Conservation (phyloP, 208 protist species). For the Tritrichomonas musculus region DNA sequence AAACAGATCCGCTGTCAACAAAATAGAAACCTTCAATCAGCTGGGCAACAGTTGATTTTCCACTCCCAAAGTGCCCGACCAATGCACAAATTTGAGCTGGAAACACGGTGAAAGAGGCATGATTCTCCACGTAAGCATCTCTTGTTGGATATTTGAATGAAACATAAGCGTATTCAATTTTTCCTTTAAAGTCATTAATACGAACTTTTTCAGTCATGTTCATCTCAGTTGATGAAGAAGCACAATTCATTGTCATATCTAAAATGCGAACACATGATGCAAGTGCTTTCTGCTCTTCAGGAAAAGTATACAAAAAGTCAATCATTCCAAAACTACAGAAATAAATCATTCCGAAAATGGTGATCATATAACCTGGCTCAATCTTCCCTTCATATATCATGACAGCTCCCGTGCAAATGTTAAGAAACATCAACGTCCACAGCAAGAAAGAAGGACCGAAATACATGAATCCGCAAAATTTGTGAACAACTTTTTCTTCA, state of each 20-base stretch:
- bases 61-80: slow-evolving; percentile 35
- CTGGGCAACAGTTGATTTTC: slow-evolving; percentile 43
- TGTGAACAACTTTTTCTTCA: no score
- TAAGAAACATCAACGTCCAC: no score
- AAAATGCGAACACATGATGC: background rate
- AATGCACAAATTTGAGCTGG: slow-evolving; percentile 42
- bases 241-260: background rate
- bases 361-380: background rate
- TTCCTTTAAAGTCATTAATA: background rate
- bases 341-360: background rate
- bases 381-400: no score
- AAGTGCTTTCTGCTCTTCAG: background rate
- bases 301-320: background rate
- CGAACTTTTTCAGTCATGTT: background rate
- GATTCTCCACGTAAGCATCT: background rate
- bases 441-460: no score
- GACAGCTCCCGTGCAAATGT: no score
- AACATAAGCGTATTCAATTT: slow-evolving; percentile 10
- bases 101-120: slow-evolving; percentile 35
- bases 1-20: slow-evolving; percentile 67
- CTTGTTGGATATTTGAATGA: slow-evolving; percentile 8
- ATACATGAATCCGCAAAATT: no score
- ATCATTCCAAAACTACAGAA: background rate
- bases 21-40: slow-evolving; percentile 86
- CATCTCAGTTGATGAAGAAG: background rate